Evolutionary conservation across 257 asterid genomes (phyloP), one percentile per base, ranked within the genome.

Genomic region (Rhazya stricta): DNA sequence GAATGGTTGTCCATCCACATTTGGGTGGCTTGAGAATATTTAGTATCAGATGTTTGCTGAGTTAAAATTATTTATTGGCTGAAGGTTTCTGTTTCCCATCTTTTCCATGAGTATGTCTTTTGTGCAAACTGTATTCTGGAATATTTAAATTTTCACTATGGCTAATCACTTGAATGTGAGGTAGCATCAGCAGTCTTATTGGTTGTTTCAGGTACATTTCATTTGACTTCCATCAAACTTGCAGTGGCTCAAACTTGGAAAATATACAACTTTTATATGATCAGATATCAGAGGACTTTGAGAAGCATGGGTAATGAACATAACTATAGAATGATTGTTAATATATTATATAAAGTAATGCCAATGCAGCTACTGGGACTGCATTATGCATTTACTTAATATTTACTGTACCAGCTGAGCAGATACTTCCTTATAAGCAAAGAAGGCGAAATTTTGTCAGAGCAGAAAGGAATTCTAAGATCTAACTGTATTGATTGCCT

Each of bases 401-500:
- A 88, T 82, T 83, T 79, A 83, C 86, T 85, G 79, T 89, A 88
- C 91, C 92, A 92, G 96, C 94, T 84, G 96, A 85, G 91, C 99
- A 95, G 99, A 91, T 95, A 88, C 90, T 88, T 88, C 87, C 88
- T 89, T 83, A 75, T 88, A 84, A 96, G 89, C 86, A 79, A 91
- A 83, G 96, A 85, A 81, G 93, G 94, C 75, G 76, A 84, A 88
- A 85, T 91, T 78, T 71, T 85, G 68, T 85, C 85, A 3, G 96
- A 92, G 85, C 99, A 95, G 77, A 85, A 82, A 80, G 99, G 98
- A 78, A 46, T 95, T 67, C 73, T 91, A 69, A 89, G 99, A 82
- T 87, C 93, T 46, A 95, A 95, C 86, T 95, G 99, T 89, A 87
- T 92, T 30, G 99, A 95, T 82, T 92, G 98, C 86, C 97, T 95